phyloP scores from a whole-genome alignment of 139 green algal genomes.

The Chlamydomonas applanata region DNA sequence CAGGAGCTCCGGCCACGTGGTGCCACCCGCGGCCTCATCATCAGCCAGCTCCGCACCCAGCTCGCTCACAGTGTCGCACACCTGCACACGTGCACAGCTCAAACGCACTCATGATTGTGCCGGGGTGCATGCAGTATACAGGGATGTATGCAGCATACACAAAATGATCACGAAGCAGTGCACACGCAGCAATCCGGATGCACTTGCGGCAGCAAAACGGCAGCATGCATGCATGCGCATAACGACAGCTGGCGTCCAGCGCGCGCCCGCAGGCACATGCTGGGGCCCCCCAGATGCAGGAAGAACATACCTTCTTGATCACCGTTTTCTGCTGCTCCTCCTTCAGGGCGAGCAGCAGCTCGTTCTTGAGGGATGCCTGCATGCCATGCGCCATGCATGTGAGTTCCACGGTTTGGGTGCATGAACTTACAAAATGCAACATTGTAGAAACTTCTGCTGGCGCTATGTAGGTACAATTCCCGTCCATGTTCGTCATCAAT shows the following conservation, averaged over 20 bases:
- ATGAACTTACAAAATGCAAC: too few relatives aligned
- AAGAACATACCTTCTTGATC: conserved; percentile 35
- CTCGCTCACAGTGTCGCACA: conserved; percentile 85
- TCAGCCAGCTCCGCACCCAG: conserved; percentile 67
- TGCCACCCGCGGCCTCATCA: conserved; percentile 22
- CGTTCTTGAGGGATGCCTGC: conserved; percentile 61
- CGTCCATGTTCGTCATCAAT: too few relatives aligned
- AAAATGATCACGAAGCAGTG: not conserved
- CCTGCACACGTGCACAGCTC: conserved; percentile 44
- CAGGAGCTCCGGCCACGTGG: conserved; percentile 89
- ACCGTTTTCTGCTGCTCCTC: conserved; percentile 50
- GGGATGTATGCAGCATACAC: not conserved
- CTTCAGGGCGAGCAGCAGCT: conserved; percentile 49
- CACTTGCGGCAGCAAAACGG: too few relatives aligned
- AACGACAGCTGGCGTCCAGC: too few relatives aligned
- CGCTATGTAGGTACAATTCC: too few relatives aligned
- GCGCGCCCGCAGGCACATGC: too few relatives aligned
- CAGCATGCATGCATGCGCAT: too few relatives aligned
- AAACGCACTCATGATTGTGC: not conserved
- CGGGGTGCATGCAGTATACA: not conserved
- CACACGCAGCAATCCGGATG: too few relatives aligned
- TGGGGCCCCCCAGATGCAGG: too few relatives aligned
- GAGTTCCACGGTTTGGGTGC: too few relatives aligned
- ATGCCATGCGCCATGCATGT: not conserved
- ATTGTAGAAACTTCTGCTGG: too few relatives aligned